These are phyloP conservation scores for Rhinocladiella similis DNA, from an alignment of 2,329 filamentous ascomycete genomes.

Conservation along the genomic window DNA sequence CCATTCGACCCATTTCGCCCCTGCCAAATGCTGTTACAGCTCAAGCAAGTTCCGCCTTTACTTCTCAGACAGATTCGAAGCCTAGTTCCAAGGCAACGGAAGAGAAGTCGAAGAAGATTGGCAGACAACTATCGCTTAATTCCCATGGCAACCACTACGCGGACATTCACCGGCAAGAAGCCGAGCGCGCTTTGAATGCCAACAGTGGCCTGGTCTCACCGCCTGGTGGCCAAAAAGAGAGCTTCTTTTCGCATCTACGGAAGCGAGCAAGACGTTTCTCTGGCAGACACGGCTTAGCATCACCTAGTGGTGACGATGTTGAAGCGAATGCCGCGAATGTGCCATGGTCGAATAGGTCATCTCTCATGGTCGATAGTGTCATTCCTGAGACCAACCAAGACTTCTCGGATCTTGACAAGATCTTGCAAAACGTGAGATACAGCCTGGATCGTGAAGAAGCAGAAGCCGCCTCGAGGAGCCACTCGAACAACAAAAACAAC, in stretches of 20 bases:
- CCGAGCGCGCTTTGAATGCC: constrained; percentile 85
- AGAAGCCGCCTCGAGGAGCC: constrained; percentile 7
- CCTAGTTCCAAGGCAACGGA: constrained; percentile 46
- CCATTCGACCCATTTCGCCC: constrained; percentile 92
- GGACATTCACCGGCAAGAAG: constrained; percentile 85
- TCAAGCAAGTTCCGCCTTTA: constrained; percentile 70
- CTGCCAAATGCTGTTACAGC: constrained; percentile 90
- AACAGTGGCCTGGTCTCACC: constrained; percentile 74
- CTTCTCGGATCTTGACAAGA: constrained; percentile 61
- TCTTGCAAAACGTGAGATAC: constrained; percentile 60
- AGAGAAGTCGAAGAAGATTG: constrained; percentile 83
- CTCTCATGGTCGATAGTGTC: constrained; percentile 69
- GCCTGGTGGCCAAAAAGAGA: constrained; percentile 79
- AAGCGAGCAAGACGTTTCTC: constrained; percentile 92
- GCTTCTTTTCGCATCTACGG: constrained; percentile 95
- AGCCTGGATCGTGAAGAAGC: constrained; percentile 48
- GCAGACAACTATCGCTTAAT: constrained; percentile 86
- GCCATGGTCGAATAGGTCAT: constrained; percentile 85
- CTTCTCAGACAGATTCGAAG: constrained; percentile 46
- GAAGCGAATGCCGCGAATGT: constrained; percentile 91
- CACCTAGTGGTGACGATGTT: constrained; percentile 78
- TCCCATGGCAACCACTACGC: constrained; percentile 92
- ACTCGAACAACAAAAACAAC: constrained; percentile 14
- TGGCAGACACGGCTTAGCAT: constrained; percentile 81
- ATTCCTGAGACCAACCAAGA: constrained; percentile 46